A percentile compares a stretch with the other conserved stretches of the same genome.
phyloP scores from a whole-genome alignment of 352 stramenopile species.

The Aphanomyces cochlioides region DNA sequence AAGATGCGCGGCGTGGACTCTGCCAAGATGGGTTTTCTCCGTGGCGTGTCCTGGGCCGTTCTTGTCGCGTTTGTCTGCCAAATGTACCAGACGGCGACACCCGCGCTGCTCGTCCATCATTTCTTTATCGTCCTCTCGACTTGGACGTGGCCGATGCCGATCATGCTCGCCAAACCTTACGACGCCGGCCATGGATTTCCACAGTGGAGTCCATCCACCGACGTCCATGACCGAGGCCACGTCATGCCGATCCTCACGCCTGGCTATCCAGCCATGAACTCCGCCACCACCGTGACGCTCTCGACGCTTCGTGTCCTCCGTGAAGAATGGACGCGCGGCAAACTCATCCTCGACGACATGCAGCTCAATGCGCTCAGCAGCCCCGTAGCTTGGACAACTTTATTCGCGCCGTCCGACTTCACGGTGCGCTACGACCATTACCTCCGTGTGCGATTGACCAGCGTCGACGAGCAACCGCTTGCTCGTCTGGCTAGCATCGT shows the following conservation, averaged over 20 bases:
- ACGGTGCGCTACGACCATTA: conserved; percentile 83
- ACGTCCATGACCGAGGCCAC: conserved; percentile 73
- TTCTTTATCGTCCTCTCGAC: conserved; percentile 75
- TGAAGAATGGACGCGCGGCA: conserved; percentile 70
- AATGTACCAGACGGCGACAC: conserved; percentile 76
- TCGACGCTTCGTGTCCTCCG: conserved; percentile 71
- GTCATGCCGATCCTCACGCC: conserved; percentile 87
- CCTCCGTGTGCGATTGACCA: conserved; percentile 55
- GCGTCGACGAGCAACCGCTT: conserved; percentile 48
- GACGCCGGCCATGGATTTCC: conserved; percentile 36
- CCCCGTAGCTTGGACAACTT: conserved; percentile 66
- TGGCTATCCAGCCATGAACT: conserved; percentile 79
- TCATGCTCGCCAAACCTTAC: conserved; percentile 68
- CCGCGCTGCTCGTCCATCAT: conserved; percentile 63
- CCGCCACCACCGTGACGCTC: conserved; percentile 74
- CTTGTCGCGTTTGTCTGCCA: conserved; percentile 83
- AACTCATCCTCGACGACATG: conserved; percentile 74
- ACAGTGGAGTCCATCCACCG: conserved; percentile 70
- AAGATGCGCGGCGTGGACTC: conserved; percentile 74
- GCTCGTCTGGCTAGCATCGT: conserved; percentile 65
- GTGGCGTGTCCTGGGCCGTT: conserved; percentile 81
- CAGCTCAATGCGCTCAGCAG: conserved; percentile 54
- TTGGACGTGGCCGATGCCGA: conserved; percentile 80
- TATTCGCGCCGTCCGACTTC: conserved; percentile 74
- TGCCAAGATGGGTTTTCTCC: conserved; percentile 78